Conservation (phyloP, 176 grass and related monocot genomes). For the Carex scoparia region DNA sequence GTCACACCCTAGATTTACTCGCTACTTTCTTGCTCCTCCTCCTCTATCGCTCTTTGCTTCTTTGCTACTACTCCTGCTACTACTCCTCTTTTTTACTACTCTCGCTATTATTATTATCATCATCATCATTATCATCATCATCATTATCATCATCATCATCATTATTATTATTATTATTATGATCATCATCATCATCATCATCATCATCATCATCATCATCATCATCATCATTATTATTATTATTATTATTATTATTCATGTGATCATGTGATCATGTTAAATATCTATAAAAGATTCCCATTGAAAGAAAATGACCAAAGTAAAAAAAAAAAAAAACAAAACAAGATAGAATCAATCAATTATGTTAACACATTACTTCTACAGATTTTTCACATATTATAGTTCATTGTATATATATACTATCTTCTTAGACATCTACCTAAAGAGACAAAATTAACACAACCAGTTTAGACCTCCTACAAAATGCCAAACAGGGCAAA, state of each 20-base stretch:
- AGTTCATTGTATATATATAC: slow-evolving; percentile 6
- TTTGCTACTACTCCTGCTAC: no score
- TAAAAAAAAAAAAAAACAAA: neutral
- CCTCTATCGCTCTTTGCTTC: no score
- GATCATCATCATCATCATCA: no score
- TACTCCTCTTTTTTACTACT: no score
- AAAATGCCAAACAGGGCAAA: neutral
- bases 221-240: neutral
- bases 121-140: no score
- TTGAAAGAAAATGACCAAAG: neutral
- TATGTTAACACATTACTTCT: neutral
- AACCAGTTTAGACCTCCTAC: neutral
- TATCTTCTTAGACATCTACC: neutral
- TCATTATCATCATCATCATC: no score
- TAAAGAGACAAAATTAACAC: neutral
- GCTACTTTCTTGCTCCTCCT: no score
- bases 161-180: no score
- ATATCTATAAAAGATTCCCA: neutral
- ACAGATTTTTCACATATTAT: neutral
- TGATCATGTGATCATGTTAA: neutral
- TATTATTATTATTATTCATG: neutral
- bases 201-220: no score
- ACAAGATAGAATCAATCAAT: neutral
- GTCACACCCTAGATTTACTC: no score
- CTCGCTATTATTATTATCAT: no score